phyloP scores from a whole-genome alignment of 2,329 filamentous ascomycete species.

The Scopulariopsis brevicaulis region DNA sequence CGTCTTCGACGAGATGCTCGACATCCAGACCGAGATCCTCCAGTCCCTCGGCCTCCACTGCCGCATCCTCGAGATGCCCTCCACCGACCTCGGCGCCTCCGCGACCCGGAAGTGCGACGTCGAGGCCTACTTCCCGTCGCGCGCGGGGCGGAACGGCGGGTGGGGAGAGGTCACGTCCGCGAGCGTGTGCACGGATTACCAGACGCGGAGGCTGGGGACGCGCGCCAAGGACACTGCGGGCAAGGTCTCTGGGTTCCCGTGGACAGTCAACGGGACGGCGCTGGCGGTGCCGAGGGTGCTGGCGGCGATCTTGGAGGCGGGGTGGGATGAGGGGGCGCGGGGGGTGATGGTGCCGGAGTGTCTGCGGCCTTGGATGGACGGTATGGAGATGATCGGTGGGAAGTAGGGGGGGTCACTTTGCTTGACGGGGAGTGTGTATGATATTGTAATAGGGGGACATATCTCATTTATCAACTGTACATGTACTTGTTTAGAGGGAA shows the following conservation, averaged over 20 bases:
- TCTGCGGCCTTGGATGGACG: conserved; percentile 76
- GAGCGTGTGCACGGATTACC: conserved; percentile 91
- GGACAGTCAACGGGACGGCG: conserved; percentile 90
- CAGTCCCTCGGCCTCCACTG: conserved; percentile 67
- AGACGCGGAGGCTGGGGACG: conserved; percentile 72
- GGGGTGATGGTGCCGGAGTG: conserved; percentile 69
- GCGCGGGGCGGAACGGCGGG: conserved; percentile 38
- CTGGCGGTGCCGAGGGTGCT: conserved; percentile 83
- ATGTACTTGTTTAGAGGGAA: neutral
- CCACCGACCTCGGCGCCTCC: conserved; percentile 76
- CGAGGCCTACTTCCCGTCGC: conserved; percentile 84
- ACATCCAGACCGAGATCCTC: conserved; percentile 78
- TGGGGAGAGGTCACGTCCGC: conserved; percentile 93
- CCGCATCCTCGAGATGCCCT: conserved; percentile 87
- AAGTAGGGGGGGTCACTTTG: neutral
- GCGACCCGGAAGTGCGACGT: conserved; percentile 85
- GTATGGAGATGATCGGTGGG: conserved; percentile 49
- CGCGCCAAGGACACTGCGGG: conserved; percentile 30
- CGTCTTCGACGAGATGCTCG: conserved; percentile 75
- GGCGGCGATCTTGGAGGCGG: conserved; percentile 80
- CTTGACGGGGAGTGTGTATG: neutral
- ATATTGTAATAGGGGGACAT: neutral
- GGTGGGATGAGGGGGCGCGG: conserved; percentile 63
- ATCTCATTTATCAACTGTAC: neutral
- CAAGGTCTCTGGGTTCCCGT: conserved; percentile 50